Base-by-base conservation (phyloP, 1,284 basidiomycete species). In the Ceratobasidium sp. region DNA sequence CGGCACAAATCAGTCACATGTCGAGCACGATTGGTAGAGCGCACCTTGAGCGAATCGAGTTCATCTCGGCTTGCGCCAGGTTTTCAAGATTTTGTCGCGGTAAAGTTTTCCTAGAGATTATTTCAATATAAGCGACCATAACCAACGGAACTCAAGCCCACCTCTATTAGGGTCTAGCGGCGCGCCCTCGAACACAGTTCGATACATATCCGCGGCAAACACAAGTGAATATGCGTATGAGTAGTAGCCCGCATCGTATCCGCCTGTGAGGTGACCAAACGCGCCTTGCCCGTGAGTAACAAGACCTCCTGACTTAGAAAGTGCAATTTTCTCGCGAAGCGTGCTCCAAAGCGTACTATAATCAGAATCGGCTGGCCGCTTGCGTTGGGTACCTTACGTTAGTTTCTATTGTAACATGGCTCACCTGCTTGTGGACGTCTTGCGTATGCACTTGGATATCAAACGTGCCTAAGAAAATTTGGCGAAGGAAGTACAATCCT, bases 201-300 rank as follows among this genome's bases (percentile, higher is more conserved):
- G 80, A 77, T 90, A 92, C 90, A 92, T 92, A 77, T 92, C 90
- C 49, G 87, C 84, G 0, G 89, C 88, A 77, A 91, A 91, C 34
- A 91, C 89, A 22, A 89, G 81, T 6, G 87, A 89, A 73, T 88
- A 91, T 1, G 83, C 87, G 27, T 77, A 88, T 82, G 89, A 90
- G 75, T 93, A 93, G 76, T 92, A 92, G 13, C 91, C 90, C 10
- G 88, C 90, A 73, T 91, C 90, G 73, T 92, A 91, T 12, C 88
- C 89, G n/a, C 22, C 42, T 17, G 86, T 85, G 65, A 92, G 86
- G 76, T 92, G 90, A 0, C 82, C 86, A 74, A 92, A 91, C 0
- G 84, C 80, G 38, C 81, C 84, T 77, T 93, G 91, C 0, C 90
- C 92, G 38, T 90, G 86, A 13, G 81, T 82, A n/a, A 80, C 80